These are phyloP conservation scores for Cladosporium sp. DNA, from an alignment of 2,329 filamentous ascomycete genomes.

Conservation along the genomic window DNA sequence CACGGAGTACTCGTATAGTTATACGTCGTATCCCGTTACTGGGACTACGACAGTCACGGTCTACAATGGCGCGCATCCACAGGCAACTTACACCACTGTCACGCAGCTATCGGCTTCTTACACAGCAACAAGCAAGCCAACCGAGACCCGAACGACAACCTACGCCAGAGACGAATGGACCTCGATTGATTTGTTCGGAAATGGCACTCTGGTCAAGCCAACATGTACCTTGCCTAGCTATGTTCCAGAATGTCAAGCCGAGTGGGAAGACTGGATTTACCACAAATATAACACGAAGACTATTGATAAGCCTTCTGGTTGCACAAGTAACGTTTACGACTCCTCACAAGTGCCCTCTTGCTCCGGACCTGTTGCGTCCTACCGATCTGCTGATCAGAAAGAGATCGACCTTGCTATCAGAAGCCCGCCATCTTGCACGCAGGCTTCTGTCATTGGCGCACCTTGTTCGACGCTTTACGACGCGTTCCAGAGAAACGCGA, in stretches of 20 bases:
- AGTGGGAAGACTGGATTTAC: slow-evolving; percentile 1
- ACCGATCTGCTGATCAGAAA: background rate
- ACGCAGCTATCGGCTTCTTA: background rate
- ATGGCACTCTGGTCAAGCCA: background rate
- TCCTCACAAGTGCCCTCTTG: background rate
- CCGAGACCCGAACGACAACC: background rate
- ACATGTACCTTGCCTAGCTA: background rate
- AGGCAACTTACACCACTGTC: background rate
- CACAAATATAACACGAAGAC: background rate
- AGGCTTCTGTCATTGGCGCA: background rate
- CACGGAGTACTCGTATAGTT: background rate
- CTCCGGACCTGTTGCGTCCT: background rate
- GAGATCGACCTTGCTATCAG: background rate
- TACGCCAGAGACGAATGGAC: background rate
- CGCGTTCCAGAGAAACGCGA: background rate
- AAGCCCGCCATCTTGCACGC: background rate
- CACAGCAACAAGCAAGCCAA: background rate
- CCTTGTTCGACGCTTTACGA: background rate
- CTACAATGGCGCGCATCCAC: background rate
- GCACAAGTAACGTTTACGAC: background rate
- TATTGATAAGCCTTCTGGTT: background rate
- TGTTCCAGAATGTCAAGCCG: slow-evolving; percentile 1
- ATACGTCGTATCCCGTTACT: background rate
- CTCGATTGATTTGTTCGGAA: background rate
- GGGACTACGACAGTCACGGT: background rate